A percentile compares a stretch with the other conserved stretches of the same genome.
phyloP scores from a whole-genome alignment of 1,284 basidiomycete genomes.

The Ustilago trichophora region DNA sequence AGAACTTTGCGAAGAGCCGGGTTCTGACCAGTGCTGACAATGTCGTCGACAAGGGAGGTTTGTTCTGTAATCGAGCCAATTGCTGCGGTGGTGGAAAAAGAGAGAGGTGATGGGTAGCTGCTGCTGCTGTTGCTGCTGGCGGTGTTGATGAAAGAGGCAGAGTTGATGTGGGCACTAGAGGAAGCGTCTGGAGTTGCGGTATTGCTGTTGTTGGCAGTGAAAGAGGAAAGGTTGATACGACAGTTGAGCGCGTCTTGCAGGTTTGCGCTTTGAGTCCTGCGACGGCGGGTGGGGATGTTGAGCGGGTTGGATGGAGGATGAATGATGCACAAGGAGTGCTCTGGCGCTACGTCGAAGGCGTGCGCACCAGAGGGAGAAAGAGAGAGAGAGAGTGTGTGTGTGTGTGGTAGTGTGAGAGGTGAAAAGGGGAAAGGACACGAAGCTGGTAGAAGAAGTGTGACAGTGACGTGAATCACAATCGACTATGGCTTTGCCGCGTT shows the following conservation, averaged over 20 bases:
- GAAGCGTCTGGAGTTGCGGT: not conserved
- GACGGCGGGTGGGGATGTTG: slow-evolving; percentile 46
- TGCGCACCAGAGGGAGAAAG: slow-evolving; percentile 26
- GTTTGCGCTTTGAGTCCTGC: slow-evolving; percentile 49
- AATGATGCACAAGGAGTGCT: slow-evolving; percentile 25
- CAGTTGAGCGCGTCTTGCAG: slow-evolving; percentile 54
- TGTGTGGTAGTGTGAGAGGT: not conserved
- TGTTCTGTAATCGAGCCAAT: slow-evolving; percentile 1
- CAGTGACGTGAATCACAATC: too few species aligned
- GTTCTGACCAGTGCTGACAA: slow-evolving; percentile 41
- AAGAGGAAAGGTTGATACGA: slow-evolving; percentile 41
- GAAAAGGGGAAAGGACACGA: not conserved
- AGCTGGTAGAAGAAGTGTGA: not conserved
- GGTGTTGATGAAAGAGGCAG: not conserved
- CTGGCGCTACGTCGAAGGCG: slow-evolving; percentile 34
- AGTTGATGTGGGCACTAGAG: not conserved
- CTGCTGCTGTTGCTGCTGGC: slow-evolving; percentile 13
- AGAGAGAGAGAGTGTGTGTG: not conserved
- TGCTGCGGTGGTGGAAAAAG: slow-evolving; percentile 1
- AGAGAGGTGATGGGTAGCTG: slow-evolving; percentile 17
- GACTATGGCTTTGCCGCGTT: too few species aligned
- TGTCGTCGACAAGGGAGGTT: slow-evolving; percentile 20
- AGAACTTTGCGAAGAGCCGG: slow-evolving; percentile 44
- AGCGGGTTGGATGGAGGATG: slow-evolving; percentile 42
- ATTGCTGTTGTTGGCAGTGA: slow-evolving; percentile 6